Percentiles rank a stretch among this genome's conserved stretches.
These are phyloP conservation scores for Arthroderma sp. DNA, from an alignment of 2,329 filamentous ascomycete genomes.

Conservation along the genomic window DNA sequence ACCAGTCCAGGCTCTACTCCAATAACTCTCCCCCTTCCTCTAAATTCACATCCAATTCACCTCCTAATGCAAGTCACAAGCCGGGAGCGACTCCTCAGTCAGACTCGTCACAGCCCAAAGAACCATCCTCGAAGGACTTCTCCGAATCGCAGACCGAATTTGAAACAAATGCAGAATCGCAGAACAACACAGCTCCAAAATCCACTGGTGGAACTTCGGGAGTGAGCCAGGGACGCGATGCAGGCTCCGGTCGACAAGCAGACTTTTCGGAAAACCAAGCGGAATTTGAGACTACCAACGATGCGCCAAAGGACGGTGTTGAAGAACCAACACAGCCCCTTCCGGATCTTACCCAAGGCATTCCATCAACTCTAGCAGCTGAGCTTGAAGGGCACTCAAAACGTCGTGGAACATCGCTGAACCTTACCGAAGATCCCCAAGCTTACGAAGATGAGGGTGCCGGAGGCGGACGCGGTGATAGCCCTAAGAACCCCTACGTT, in stretches of 20 bases:
- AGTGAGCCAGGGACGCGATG: conserved; percentile 5
- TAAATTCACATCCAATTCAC: conserved; percentile 12
- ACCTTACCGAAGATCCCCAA: conserved; percentile 40
- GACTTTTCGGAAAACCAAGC: conserved; percentile 24
- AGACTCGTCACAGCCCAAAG: conserved; percentile 9
- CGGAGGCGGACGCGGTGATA: conserved; percentile 44
- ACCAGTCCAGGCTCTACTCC: conserved; percentile 27
- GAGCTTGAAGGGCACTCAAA: conserved; percentile 45
- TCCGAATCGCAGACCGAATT: conserved; percentile 28
- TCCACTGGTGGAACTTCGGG: conserved; percentile 6
- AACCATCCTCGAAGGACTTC: conserved; percentile 13
- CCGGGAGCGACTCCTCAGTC: conserved; percentile 9
- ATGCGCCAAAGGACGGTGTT: conserved; percentile 20
- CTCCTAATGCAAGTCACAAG: conserved; percentile 17
- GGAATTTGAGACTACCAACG: conserved; percentile 25
- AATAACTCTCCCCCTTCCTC: conserved; percentile 25
- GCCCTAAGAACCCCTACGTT: conserved; percentile 69
- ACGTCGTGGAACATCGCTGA: conserved; percentile 27
- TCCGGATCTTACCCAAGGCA: conserved; percentile 85
- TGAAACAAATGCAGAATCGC: conserved; percentile 21
- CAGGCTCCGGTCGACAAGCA: conserved; percentile 30
- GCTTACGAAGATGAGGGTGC: conserved; percentile 34
- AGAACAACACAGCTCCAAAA: conserved; percentile 19
- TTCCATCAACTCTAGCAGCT: conserved; percentile 76
- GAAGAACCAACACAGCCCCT: conserved; percentile 44